Base-by-base conservation (phyloP, 805 yeast species). In the Nakazawaea populi region DNA sequence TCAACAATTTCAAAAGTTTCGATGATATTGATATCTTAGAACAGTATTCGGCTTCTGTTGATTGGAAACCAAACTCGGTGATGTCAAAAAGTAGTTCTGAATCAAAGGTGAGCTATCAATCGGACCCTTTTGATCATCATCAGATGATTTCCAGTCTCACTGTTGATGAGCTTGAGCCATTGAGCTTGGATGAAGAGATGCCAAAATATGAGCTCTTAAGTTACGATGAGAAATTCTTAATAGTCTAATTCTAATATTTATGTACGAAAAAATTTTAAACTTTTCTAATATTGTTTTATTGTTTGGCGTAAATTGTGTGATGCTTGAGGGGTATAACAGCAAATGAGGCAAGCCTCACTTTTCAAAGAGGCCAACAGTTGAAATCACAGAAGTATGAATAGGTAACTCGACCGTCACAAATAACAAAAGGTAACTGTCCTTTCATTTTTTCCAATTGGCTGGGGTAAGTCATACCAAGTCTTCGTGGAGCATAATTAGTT, bases 21-120 rank as follows among this genome's bases (percentile, higher is more conserved):
- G 40, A 37, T 18, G 49, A 46, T 37, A n/a, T 50, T 7, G 32
- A 50, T 42, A 37, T 50, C 27, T 50, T 50, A 40, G 53, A 50
- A 14, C 29, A 49, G 6, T 44, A 37, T 14, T 34, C 42, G 18
- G 28, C 8, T 14, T 10, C 37, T 32, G 27, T 27, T 14, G 28
- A 43, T 7, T 28, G 44, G 28, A 27, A 40, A 40, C 4, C 43
- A 14, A 40, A n/a, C 10, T 42, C 35, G 12, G n/a, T 14, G 14
- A 18, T 43, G 29, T 34, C 46, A 32, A 43, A 34, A 42, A 39
- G 24, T 37, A 37, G 40, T 12, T 37, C 40, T 10, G 11, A 11
- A n/a, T 8, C 40, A 37, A 18, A 37, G n/a, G 7, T 37, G 6
- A 18, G 8, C 6, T 37, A 37, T n/a, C 10, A 37, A 12, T n/a